Evolutionary conservation across 2,329 filamentous ascomycete species (phyloP).

Genomic region (Alternaria panax): DNA sequence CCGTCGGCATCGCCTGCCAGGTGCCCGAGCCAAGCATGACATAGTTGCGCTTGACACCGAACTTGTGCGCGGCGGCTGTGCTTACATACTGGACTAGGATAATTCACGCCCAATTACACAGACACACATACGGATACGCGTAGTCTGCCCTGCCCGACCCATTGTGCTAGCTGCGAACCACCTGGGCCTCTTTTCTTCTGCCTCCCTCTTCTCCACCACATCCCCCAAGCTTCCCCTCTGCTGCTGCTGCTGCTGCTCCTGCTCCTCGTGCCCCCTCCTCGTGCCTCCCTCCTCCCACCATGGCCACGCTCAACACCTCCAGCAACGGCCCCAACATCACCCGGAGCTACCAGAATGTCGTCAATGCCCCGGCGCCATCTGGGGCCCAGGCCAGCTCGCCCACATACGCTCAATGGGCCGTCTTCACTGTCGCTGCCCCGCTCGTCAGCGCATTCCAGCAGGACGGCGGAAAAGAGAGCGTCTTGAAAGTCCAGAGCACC

Average conservation of each 20-base stretch:
- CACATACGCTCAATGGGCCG: conserved; percentile 89
- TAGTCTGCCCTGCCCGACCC: conserved; percentile 14
- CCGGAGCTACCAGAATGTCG: conserved; percentile 68
- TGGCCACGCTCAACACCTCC: conserved; percentile 71
- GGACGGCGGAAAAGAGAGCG: conserved; percentile 87
- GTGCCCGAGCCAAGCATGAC: conserved; percentile 19
- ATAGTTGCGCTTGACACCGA: conserved; percentile 16
- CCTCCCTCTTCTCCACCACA: conserved; percentile 4
- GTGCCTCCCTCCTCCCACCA: no score
- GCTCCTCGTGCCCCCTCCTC: no score
- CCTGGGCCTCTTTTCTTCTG: conserved; percentile 4
- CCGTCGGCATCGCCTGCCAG: conserved; percentile 7
- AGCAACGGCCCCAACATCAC: conserved; percentile 62
- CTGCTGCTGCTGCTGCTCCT: neutral
- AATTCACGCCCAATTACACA: conserved; percentile 17
- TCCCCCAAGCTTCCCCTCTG: conserved; percentile 15
- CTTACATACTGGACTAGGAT: neutral
- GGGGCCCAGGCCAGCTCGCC: conserved; percentile 70
- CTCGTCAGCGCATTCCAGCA: conserved; percentile 90
- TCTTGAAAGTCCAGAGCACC: conserved; percentile 91
- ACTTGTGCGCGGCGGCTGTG: conserved; percentile 6
- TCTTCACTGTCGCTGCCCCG: conserved; percentile 92
- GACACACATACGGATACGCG: conserved; percentile 17
- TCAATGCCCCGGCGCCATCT: conserved; percentile 66
- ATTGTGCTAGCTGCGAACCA: conserved; percentile 1